Base-by-base conservation (phyloP, 192 early-diverging fungal genomes). In the Funneliformis mosseae region DNA sequence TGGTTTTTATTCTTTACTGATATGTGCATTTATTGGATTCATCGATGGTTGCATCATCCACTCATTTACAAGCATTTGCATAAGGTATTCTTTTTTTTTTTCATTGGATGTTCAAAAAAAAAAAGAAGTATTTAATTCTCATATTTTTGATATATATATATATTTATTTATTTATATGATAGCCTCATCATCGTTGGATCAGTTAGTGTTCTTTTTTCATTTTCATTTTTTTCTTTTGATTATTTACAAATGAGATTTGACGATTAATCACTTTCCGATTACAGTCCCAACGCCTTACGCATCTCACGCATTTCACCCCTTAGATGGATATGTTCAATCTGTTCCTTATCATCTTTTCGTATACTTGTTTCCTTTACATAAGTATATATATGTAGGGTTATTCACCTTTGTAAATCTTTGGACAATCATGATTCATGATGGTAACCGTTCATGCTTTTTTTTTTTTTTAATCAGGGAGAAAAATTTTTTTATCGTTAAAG, bases 401-500 rank as follows among this genome's bases (percentile, higher is more conserved):
- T 99, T 99, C 83, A 85, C 91, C 5, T 88, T 95, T 83, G 95
- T 99, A 67, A 96, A 97, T 79, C 80, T 96, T 48, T 99, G 98
- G 98, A 97, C 96, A 25, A 93, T 99, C 27, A 89, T 95, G 89
- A 99, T 99, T 85, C 98, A 99, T 84, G 98, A 99, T 83, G 95
- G 91, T 92, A 84, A 85, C 81, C 42, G 12, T 62, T 23, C 39
- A 2, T 23, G 18, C n/a, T 61, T 41, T n/a, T 59, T 41, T 16
- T 61, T n/a, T 80, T 28, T 33, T 38, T 80, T 25, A 45, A 46
- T 77, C 64, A n/a, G n/a, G n/a, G n/a, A n/a, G n/a, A n/a, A n/a
- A n/a, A n/a, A n/a, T n/a, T n/a, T n/a, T n/a, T n/a, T n/a, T n/a
- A n/a, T n/a, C 33, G 33, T 33, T 33, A 0, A 33, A 33, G 33